Evolutionary conservation across 2,329 filamentous ascomycete species (phyloP).

Genomic region (Endocalyx cinctus): DNA sequence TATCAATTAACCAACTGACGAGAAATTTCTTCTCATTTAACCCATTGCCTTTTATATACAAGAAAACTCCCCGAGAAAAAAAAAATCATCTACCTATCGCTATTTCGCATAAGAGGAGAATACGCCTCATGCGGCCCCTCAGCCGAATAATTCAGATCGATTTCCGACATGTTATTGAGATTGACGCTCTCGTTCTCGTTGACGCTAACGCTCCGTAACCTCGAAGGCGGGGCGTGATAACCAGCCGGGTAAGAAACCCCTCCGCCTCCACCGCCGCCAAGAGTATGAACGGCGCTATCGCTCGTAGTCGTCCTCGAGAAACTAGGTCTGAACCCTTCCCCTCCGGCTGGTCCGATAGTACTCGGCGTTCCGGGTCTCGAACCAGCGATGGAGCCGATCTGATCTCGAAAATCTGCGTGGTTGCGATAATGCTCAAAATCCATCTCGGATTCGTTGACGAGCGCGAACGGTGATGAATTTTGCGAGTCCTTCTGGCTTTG

Average conservation of each 20-base stretch:
- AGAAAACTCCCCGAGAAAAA: too few relatives aligned
- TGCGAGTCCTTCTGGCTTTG: conserved; percentile 35
- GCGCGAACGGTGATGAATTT: conserved; percentile 64
- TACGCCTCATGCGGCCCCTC: too few relatives aligned
- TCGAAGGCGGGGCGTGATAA: neutral
- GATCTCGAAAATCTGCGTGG: conserved; percentile 76
- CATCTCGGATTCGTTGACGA: conserved; percentile 77
- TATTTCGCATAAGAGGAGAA: too few relatives aligned
- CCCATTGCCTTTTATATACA: too few relatives aligned
- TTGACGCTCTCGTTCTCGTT: too few relatives aligned
- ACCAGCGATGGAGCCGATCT: conserved; percentile 67
- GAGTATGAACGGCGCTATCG: neutral
- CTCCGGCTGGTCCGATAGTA: conserved; percentile 28
- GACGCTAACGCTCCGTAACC: too few relatives aligned
- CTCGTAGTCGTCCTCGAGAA: conserved; percentile 1
- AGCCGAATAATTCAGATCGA: too few relatives aligned
- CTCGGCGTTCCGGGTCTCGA: conserved; percentile 55
- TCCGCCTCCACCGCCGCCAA: too few relatives aligned
- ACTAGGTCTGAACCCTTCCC: conserved; percentile 6
- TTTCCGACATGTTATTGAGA: too few relatives aligned
- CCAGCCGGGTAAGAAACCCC: neutral
- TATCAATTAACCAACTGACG: too few relatives aligned
- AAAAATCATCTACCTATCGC: too few relatives aligned
- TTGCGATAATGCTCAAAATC: conserved; percentile 89
- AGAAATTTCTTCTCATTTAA: too few relatives aligned